These are phyloP conservation scores for Salvia sclarea DNA, from an alignment of 305 asterid genomes.

Conservation along the genomic window DNA sequence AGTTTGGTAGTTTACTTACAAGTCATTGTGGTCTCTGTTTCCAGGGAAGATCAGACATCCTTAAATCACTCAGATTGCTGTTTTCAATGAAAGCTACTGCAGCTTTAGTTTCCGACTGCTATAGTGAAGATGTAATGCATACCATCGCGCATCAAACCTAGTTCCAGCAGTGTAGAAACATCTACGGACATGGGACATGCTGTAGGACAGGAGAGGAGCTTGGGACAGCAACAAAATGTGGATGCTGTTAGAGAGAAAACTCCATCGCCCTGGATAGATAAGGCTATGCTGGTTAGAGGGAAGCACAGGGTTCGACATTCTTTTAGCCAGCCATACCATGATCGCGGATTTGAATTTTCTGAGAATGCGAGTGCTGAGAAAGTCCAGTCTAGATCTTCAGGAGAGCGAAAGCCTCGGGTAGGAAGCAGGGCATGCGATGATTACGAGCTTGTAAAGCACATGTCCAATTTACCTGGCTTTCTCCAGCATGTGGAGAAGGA, in stretches of 20 bases:
- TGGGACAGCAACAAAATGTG: slow-evolving; percentile 30
- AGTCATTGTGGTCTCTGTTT: slow-evolving; percentile 28
- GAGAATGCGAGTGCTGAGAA: slow-evolving; percentile 36
- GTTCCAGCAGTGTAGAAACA: slow-evolving; percentile 36
- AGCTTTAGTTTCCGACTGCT: slow-evolving; percentile 12
- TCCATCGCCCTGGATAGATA: slow-evolving; percentile 28
- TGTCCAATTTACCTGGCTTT: slow-evolving; percentile 87
- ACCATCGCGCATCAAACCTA: slow-evolving; percentile 36
- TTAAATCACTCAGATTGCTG: slow-evolving; percentile 11
- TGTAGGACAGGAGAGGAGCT: slow-evolving; percentile 41
- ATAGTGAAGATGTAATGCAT: slow-evolving; percentile 34
- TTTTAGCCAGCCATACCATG: slow-evolving; percentile 46
- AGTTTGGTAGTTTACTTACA: slow-evolving; percentile 4
- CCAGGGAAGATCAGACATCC: slow-evolving; percentile 37
- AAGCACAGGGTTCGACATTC: slow-evolving; percentile 38
- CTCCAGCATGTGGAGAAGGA: slow-evolving; percentile 70
- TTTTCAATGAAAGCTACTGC: slow-evolving; percentile 16
- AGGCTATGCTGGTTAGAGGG: slow-evolving; percentile 31
- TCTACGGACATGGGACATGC: slow-evolving; percentile 43
- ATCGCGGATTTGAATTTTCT: slow-evolving; percentile 34
- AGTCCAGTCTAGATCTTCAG: slow-evolving; percentile 39
- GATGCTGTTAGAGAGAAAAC: slow-evolving; percentile 37
- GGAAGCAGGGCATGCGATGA: slow-evolving; percentile 41
- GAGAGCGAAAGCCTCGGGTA: slow-evolving; percentile 34
- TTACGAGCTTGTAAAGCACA: slow-evolving; percentile 84